A percentile compares a stretch with the other conserved stretches of the same genome.
phyloP scores from a whole-genome alignment of 208 protist species.

The Leptomonas pyrrhocoris region DNA sequence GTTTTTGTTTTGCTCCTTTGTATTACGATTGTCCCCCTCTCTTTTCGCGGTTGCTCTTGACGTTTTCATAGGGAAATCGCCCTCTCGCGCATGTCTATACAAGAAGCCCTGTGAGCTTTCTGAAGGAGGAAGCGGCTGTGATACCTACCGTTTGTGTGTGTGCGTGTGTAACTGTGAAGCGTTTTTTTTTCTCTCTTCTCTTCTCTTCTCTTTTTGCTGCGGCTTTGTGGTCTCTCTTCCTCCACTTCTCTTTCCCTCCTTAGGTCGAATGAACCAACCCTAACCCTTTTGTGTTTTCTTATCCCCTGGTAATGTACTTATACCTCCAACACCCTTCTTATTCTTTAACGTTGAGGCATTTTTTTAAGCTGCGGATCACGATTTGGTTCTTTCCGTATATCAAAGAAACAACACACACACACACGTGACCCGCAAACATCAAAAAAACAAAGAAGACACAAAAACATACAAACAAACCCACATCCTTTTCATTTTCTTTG shows the following conservation, averaged over 20 bases:
- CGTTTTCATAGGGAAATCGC: no score
- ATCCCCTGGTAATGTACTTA: neutral
- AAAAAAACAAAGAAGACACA: neutral
- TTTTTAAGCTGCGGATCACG: neutral
- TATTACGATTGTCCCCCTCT: no score
- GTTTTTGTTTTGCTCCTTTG: slow-evolving; percentile 18
- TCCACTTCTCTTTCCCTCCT: neutral
- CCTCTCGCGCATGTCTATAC: slow-evolving; percentile 11
- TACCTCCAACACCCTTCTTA: neutral
- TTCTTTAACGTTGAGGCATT: neutral
- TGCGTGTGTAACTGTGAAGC: neutral
- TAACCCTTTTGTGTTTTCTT: slow-evolving; percentile 24
- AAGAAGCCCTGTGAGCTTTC: neutral
- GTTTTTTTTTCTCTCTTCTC: slow-evolving; percentile 19
- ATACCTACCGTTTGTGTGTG: slow-evolving; percentile 3
- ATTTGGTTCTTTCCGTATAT: slow-evolving; percentile 5
- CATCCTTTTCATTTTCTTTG: neutral
- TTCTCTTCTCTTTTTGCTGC: neutral
- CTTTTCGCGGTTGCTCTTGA: neutral
- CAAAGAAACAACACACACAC: no score
- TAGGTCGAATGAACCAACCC: neutral
- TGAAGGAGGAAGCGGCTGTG: neutral
- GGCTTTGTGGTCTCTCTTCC: slow-evolving; percentile 3
- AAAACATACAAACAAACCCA: slow-evolving; percentile 14
- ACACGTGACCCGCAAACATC: neutral